phyloP scores from a whole-genome alignment of 768 basidiomycete genomes.

The Phlebiopsis gigantea region DNA sequence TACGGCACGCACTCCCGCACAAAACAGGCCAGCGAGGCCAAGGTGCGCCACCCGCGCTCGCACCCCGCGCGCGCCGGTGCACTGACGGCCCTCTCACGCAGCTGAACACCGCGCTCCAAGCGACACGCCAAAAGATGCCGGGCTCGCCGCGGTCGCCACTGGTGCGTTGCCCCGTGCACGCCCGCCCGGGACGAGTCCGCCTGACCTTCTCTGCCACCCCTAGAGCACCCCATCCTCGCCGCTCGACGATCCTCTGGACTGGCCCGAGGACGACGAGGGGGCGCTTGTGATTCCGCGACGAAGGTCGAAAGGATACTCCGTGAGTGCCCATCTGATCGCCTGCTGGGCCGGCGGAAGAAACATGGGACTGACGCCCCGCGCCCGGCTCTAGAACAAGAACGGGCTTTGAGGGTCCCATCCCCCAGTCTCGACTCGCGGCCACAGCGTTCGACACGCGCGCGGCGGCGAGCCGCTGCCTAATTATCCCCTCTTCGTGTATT shows the following conservation, averaged over 20 bases:
- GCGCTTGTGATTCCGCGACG: conserved; percentile 21
- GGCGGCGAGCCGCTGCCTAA: not conserved
- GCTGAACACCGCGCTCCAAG: conserved; percentile 22
- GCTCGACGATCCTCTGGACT: conserved; percentile 7
- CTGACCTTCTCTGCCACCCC: not conserved
- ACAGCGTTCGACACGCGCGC: not conserved
- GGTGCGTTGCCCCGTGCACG: not conserved
- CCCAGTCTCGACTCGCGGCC: not conserved
- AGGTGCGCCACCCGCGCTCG: conserved; percentile 15
- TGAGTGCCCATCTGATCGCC: not conserved
- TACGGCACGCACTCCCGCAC: conserved; percentile 21
- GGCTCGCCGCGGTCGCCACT: conserved; percentile 6
- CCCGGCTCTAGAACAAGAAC: not conserved
- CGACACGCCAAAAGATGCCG: conserved; percentile 20
- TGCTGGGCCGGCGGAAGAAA: too few relatives aligned
- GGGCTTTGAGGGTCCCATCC: not conserved
- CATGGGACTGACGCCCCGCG: not conserved
- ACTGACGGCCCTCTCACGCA: conserved; percentile 8
- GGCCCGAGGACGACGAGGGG: conserved; percentile 20
- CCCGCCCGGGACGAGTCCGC: not conserved
- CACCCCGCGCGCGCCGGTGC: conserved; percentile 3
- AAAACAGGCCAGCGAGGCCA: conserved; percentile 24
- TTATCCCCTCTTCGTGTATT: not conserved
- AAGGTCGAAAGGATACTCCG: conserved; percentile 11
- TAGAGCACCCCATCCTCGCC: conserved; percentile 6